These are phyloP conservation scores for Urostyla sp. DNA, from an alignment of 73 alveolate species.

Conservation along the genomic window DNA sequence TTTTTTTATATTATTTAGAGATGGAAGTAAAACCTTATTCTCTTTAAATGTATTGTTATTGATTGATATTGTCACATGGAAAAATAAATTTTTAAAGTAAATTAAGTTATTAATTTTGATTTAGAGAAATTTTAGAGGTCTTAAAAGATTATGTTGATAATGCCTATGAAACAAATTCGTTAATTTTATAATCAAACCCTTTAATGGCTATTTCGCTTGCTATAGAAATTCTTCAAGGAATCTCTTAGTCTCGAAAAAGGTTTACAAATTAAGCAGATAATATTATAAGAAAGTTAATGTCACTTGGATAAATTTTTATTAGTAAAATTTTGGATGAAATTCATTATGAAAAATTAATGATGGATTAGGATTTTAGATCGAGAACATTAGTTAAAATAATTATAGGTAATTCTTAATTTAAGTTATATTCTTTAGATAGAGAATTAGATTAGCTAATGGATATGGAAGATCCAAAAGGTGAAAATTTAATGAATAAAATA, in stretches of 20 bases:
- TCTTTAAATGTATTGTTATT: conserved; percentile 38
- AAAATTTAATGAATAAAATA: conserved; percentile 30
- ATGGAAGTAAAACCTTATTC: conserved; percentile 48
- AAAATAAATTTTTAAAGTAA: conserved; percentile 52
- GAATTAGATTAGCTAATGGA: conserved; percentile 43
- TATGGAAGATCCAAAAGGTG: conserved; percentile 62
- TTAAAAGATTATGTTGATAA: conserved; percentile 37
- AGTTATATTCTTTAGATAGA: no score
- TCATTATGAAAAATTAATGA: conserved; percentile 45
- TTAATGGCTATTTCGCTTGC: conserved; percentile 50
- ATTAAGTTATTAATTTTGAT: background rate
- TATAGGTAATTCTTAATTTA: conserved; percentile 18
- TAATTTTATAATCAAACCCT: conserved; percentile 50
- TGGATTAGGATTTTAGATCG: conserved; percentile 41
- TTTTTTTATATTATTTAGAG: background rate
- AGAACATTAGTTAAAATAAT: conserved; percentile 46
- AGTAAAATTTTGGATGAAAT: conserved; percentile 48
- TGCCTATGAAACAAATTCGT: conserved; percentile 10
- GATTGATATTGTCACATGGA: conserved; percentile 56
- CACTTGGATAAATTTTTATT: conserved; percentile 50
- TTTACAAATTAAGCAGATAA: conserved; percentile 35
- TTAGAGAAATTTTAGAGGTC: conserved; percentile 42
- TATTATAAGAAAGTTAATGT: conserved; percentile 4
- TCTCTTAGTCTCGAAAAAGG: conserved; percentile 16
- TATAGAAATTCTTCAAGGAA: background rate